A percentile compares a stretch with the other conserved stretches of the same genome.
These are phyloP conservation scores for Ochromonas danica DNA, from an alignment of 108 stramenopile species.

Conservation along the genomic window DNA sequence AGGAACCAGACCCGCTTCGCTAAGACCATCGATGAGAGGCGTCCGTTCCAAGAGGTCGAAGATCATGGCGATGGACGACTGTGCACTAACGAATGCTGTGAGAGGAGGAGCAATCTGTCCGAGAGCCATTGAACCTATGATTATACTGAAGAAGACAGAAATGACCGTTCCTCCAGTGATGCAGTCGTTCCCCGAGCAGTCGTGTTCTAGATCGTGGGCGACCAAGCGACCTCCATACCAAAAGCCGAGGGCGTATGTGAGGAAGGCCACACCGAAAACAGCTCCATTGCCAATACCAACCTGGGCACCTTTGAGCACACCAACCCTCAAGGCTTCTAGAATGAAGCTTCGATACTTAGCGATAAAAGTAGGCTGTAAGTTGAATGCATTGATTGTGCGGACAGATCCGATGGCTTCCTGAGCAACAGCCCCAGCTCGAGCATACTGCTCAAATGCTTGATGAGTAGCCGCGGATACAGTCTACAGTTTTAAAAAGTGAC, in stretches of 20 bases:
- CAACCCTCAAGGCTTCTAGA: constrained; percentile 43
- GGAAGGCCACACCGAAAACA: constrained; percentile 42
- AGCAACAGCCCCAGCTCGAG: constrained; percentile 42
- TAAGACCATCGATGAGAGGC: constrained; percentile 45
- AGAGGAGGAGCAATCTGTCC: constrained; percentile 35
- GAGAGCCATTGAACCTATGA: constrained; percentile 47
- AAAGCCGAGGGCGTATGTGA: constrained; percentile 53
- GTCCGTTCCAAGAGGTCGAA: constrained; percentile 67
- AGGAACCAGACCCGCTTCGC: not conserved
- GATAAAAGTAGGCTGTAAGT: constrained; percentile 41
- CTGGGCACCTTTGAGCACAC: constrained; percentile 44
- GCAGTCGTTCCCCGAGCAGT: constrained; percentile 32
- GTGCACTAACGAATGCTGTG: not conserved
- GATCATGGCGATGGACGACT: constrained; percentile 28
- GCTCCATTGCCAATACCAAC: constrained; percentile 52
- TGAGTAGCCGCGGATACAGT: not conserved
- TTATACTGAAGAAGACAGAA: constrained; percentile 45
- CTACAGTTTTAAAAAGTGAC: not conserved
- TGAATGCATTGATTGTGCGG: constrained; percentile 50
- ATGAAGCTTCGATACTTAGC: constrained; percentile 37
- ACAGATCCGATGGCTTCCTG: constrained; percentile 48
- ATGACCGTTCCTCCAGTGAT: constrained; percentile 46
- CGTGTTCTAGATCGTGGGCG: constrained; percentile 38
- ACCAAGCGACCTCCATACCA: constrained; percentile 53
- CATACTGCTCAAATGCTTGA: constrained; percentile 4